A percentile compares a stretch with the other conserved stretches of the same genome.
Evolutionary conservation across 805 yeast species (phyloP).

Genomic region (Sugiyamaella floridensis): DNA sequence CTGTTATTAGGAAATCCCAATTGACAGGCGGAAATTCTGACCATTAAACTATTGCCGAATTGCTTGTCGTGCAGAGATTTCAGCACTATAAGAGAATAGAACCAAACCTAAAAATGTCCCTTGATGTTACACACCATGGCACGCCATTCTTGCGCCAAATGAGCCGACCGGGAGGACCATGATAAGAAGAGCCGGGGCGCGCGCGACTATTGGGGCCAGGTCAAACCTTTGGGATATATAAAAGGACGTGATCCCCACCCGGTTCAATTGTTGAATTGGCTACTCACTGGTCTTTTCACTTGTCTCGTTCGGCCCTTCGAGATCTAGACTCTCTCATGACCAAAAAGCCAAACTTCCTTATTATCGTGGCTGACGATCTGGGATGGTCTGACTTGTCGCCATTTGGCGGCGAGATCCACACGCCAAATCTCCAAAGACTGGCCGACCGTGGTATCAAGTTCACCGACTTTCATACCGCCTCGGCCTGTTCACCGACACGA

Average conservation of each 20-base stretch:
- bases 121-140: too few species aligned
- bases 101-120: too few species aligned
- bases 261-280: too few species aligned
- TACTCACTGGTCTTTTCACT: too few species aligned
- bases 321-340: not conserved
- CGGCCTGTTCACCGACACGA: slow-evolving; percentile 60
- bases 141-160: too few species aligned
- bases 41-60: not conserved
- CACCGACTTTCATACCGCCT: slow-evolving; percentile 55
- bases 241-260: too few species aligned
- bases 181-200: too few species aligned
- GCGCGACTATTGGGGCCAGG: too few species aligned
- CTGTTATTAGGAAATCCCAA: not conserved
- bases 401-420: slow-evolving; percentile 47
- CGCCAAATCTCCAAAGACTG: slow-evolving; percentile 45
- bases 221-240: too few species aligned
- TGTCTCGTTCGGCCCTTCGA: too few species aligned
- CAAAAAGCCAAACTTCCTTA: slow-evolving; percentile 41
- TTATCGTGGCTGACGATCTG: slow-evolving; percentile 55
- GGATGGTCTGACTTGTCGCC: slow-evolving; percentile 51
- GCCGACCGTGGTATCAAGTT: slow-evolving; percentile 43
- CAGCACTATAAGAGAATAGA: too few species aligned
- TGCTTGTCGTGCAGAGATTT: not conserved
- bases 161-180: too few species aligned
- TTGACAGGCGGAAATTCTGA: not conserved